Evolutionary conservation across 495 filamentous ascomycete genomes (phyloP).

Genomic region (Clohesyomyces aquaticus): DNA sequence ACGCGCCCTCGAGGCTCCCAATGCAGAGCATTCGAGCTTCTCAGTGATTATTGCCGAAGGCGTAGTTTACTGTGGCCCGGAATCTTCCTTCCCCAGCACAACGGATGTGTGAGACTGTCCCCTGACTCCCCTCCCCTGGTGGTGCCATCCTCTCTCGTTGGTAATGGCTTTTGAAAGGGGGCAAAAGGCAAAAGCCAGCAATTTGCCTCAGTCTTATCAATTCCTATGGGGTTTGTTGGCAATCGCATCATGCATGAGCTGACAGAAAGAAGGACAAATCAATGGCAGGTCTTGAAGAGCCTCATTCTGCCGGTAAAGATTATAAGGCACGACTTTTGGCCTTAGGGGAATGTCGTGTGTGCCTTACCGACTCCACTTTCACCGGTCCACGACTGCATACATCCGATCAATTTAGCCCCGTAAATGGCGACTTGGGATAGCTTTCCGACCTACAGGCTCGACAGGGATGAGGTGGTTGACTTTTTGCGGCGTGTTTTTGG

Average conservation of each 20-base stretch:
- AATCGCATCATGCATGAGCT: no score
- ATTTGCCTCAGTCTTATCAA: constrained; percentile 4
- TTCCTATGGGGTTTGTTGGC: no score
- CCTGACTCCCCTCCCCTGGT: no score
- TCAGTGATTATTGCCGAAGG: no score
- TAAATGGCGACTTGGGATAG: background rate
- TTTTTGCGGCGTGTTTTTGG: constrained; percentile 11
- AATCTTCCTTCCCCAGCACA: no score
- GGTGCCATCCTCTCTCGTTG: no score
- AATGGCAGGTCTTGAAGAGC: background rate
- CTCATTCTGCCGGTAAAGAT: background rate
- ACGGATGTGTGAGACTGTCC: no score
- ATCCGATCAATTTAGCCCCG: background rate
- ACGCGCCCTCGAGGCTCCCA: no score
- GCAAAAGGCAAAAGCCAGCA: constrained; percentile 1
- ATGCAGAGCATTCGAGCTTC: no score
- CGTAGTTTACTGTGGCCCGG: no score
- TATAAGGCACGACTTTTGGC: background rate
- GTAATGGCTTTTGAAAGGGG: no score
- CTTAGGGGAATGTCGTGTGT: background rate
- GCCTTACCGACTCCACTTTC: background rate
- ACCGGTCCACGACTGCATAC: background rate
- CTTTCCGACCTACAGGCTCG: background rate
- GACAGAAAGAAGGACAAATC: no score
- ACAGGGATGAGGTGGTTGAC: background rate